Base-by-base conservation (phyloP, 495 filamentous ascomycete species). In the Amphirosellinia nigrospora region DNA sequence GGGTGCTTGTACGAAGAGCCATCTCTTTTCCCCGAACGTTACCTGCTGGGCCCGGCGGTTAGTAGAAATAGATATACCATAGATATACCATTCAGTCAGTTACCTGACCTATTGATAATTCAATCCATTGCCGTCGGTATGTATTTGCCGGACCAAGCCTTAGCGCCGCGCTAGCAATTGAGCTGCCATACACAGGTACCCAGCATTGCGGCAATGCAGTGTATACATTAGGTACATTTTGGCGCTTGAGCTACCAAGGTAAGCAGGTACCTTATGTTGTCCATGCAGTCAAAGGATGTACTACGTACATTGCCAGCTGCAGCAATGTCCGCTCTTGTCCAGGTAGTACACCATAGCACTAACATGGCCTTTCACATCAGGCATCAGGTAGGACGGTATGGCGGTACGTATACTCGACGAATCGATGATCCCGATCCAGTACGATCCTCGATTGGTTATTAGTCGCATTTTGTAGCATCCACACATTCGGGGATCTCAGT, bases 401-500 rank as follows among this genome's bases (percentile, higher is more conserved):
- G n/a, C n/a, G n/a, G 50, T 53, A 53, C 50, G n/a, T 58, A 41
- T 52, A 68, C 43, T 50, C 60, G 66, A n/a, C 41, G 56, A 58
- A 36, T 36, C 55, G 55, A 58, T 58, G 53, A 23, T 23, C 55
- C 55, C 66, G 45, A 60, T 60, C 41, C 15, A 52, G 55, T 21
- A 32, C 58, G 59, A 64, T 64, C 60, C 16, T 70, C 50, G 2
- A 69, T 23, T 28, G 34, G 59, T 16, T 30, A 32, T 34, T 32
- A 50, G 61, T 48, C 32, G 43, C 36, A 46, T n/a, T 56, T 21
- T 7, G 28, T 43, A 41, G 66, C 60, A 67, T 28, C 68, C 68
- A 70, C 68, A 52, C 66, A 62, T 56, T 64, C 43, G 60, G 48
- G 66, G 71, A 72, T 72, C 71, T 70, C 71, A 65, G 50, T 66